Conservation (phyloP, 2,329 filamentous ascomycete species). For the Hypoxylon sp. region DNA sequence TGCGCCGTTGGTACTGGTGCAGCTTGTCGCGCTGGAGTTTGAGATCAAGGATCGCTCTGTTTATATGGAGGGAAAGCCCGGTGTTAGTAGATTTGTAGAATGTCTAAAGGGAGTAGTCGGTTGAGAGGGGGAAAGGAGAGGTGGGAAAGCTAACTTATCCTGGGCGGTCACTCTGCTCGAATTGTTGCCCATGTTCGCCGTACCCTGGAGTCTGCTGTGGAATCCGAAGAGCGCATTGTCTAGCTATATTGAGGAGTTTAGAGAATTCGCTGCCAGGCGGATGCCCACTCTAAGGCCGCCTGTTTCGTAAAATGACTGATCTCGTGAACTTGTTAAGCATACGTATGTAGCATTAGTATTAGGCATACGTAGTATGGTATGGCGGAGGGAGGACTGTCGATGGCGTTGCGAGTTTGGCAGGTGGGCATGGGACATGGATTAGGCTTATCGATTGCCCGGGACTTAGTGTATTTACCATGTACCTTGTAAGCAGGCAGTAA, state of each 20-base stretch:
- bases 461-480: background rate
- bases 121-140: conserved; percentile 13
- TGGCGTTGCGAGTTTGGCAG: conserved; percentile 29
- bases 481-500: background rate
- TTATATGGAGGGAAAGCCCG: background rate
- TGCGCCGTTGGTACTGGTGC: conserved; percentile 94
- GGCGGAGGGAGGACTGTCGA: conserved; percentile 3
- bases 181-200: conserved; percentile 67
- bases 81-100: conserved; percentile 25
- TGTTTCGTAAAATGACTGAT: conserved; percentile 23
- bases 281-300: conserved; percentile 28
- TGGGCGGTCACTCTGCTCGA: conserved; percentile 76
- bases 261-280: conserved; percentile 2
- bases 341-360: conserved; percentile 1
- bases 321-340: conserved; percentile 23
- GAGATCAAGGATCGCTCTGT: conserved; percentile 94
- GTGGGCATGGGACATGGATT: conserved; percentile 28
- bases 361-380: conserved; percentile 18
- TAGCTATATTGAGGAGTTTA: conserved; percentile 15
- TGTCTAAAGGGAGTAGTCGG: conserved; percentile 33
- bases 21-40: conserved; percentile 98
- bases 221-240: conserved; percentile 51
- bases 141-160: conserved; percentile 73
- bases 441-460: conserved; percentile 39
- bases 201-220: conserved; percentile 49